Conservation (phyloP, 106 monocot species). For the Dioscorea alata region DNA sequence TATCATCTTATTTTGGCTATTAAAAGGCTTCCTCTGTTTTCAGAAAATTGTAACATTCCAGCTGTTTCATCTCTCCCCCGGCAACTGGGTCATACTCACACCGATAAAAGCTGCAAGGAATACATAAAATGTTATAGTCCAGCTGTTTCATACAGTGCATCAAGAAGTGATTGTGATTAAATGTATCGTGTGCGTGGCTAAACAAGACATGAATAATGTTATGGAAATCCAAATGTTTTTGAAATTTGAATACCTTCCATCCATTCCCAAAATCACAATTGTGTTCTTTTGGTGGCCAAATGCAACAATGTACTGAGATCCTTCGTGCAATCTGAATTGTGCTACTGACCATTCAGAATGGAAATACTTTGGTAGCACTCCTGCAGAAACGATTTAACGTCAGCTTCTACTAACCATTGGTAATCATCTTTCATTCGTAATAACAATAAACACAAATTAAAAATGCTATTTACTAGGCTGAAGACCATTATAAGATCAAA, state of each 20-base stretch:
- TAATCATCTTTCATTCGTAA: neutral
- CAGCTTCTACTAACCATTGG: neutral
- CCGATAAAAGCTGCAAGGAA: conserved; percentile 50
- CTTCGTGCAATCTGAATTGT: conserved; percentile 88
- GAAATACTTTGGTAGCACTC: conserved; percentile 96
- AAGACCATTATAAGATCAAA: neutral
- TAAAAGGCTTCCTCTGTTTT: conserved; percentile 30
- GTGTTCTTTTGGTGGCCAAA: conserved; percentile 97
- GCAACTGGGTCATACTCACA: conserved; percentile 52
- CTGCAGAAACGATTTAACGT: conserved; percentile 19
- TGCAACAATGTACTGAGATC: conserved; percentile 81
- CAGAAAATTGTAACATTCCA: conserved; percentile 63
- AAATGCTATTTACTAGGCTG: too few relatives aligned
- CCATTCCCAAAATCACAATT: conserved; percentile 85
- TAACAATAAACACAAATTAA: neutral
- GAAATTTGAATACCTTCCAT: conserved; percentile 59
- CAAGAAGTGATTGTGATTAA: too few relatives aligned
- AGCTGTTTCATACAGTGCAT: neutral
- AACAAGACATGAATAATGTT: too few relatives aligned
- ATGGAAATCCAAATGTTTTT: too few relatives aligned
- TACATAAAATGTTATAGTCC: neutral
- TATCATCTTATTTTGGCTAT: neutral
- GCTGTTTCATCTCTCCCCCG: conserved; percentile 72
- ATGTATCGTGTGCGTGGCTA: too few relatives aligned
- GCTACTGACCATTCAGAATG: conserved; percentile 98